Evolutionary conservation across 495 filamentous ascomycete genomes (phyloP).

Genomic region (Penicillium alfredii): DNA sequence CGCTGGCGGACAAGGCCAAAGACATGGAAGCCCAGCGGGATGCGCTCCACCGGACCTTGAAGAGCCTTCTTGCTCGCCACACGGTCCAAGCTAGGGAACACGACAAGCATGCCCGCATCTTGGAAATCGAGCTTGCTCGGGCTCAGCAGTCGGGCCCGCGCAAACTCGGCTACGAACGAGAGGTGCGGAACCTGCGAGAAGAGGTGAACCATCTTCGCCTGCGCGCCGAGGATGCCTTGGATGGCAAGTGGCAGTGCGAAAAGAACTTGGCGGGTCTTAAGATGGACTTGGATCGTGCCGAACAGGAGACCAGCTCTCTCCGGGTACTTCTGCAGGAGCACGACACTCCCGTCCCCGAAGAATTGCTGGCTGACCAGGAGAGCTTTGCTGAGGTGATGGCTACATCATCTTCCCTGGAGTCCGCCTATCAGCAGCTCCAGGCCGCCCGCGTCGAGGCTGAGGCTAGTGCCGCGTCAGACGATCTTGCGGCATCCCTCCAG

Average conservation of each 20-base stretch:
- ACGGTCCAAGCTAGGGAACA: conserved; percentile 74
- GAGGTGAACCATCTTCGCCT: conserved; percentile 81
- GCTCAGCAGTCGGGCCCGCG: conserved; percentile 60
- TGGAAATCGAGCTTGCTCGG: conserved; percentile 73
- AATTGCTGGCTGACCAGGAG: conserved; percentile 33
- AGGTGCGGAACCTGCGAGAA: conserved; percentile 69
- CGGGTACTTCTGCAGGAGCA: conserved; percentile 77
- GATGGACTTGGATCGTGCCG: conserved; percentile 94
- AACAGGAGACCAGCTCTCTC: conserved; percentile 82
- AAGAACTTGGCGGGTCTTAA: conserved; percentile 87
- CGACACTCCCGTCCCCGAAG: conserved; percentile 65
- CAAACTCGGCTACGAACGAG: conserved; percentile 71
- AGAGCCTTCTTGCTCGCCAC: conserved; percentile 81
- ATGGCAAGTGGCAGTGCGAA: conserved; percentile 94
- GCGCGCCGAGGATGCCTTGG: conserved; percentile 91
- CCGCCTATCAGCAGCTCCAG: conserved; percentile 75
- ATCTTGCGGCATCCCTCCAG: conserved; percentile 63
- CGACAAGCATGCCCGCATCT: conserved; percentile 62
- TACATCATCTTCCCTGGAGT: conserved; percentile 69
- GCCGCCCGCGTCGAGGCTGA: conserved; percentile 68
- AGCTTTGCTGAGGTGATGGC: conserved; percentile 46
- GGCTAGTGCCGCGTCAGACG: conserved; percentile 56
- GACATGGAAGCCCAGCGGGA: conserved; percentile 92
- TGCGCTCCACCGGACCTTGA: conserved; percentile 78
- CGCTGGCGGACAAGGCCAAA: conserved; percentile 76